phyloP scores from a whole-genome alignment of 352 stramenopile genomes.

The Aphanomyces euteiches region DNA sequence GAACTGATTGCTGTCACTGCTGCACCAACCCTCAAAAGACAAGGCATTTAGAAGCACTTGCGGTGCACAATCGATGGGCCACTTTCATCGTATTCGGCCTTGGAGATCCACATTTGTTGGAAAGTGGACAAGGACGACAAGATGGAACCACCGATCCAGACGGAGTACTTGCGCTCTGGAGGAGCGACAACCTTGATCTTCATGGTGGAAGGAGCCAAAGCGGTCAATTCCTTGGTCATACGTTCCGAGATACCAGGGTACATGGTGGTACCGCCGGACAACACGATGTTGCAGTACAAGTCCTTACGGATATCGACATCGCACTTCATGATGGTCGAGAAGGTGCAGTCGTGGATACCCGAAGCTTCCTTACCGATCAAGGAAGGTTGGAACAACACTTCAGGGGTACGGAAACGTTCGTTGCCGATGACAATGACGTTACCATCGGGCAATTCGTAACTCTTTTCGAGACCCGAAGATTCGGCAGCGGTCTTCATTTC shows the following conservation, averaged over 20 bases:
- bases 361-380: conserved; percentile 87
- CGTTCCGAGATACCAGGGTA: conserved; percentile 92
- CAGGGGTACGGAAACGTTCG: conserved; percentile 92
- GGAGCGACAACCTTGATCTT: conserved; percentile 96
- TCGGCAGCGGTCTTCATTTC: conserved; percentile 89
- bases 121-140: conserved; percentile 96
- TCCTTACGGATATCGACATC: conserved; percentile 92
- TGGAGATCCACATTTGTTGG: conserved; percentile 98
- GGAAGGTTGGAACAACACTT: conserved; percentile 95
- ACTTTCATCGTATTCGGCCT: conserved; percentile 96
- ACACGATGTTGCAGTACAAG: conserved; percentile 95
- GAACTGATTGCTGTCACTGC: neutral
- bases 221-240: conserved; percentile 91
- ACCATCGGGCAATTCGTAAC: conserved; percentile 96
- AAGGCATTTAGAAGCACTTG: conserved; percentile 89
- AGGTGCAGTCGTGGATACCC: conserved; percentile 73
- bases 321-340: conserved; percentile 87
- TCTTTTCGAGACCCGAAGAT: conserved; percentile 87
- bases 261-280: conserved; percentile 96
- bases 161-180: conserved; percentile 93
- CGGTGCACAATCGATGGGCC: conserved; percentile 95
- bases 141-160: conserved; percentile 98
- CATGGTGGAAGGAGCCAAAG: conserved; percentile 87
- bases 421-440: conserved; percentile 97
- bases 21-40: neutral